phyloP scores from a whole-genome alignment of 345 rosid genomes.

The Theobroma cacao region DNA sequence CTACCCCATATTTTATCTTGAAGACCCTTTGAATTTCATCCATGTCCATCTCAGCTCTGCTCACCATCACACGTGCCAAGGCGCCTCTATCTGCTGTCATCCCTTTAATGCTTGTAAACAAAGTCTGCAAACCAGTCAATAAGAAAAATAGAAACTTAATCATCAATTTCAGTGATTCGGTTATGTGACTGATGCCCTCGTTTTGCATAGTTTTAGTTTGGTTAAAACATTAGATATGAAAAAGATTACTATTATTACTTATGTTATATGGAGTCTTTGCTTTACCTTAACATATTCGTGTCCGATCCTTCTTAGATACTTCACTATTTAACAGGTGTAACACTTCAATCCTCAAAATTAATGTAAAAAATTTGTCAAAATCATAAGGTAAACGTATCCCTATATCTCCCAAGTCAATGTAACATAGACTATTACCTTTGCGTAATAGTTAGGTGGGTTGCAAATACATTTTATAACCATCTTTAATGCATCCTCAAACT shows the following conservation, averaged over 20 bases:
- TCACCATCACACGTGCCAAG: slow-evolving; percentile 43
- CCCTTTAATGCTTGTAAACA: slow-evolving; percentile 38
- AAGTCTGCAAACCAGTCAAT: slow-evolving; percentile 24
- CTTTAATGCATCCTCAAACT: slow-evolving; percentile 44
- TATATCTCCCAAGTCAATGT: too few relatives aligned
- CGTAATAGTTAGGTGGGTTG: slow-evolving; percentile 43
- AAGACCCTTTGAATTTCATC: slow-evolving; percentile 40
- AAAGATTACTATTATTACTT: too few relatives aligned
- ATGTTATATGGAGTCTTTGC: too few relatives aligned
- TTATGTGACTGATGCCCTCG: too few relatives aligned
- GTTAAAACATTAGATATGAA: not conserved
- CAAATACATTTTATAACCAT: slow-evolving; percentile 50
- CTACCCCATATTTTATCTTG: slow-evolving; percentile 39
- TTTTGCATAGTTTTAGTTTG: not conserved
- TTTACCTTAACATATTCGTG: too few relatives aligned
- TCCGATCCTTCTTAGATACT: too few relatives aligned
- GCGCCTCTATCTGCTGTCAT: slow-evolving; percentile 23
- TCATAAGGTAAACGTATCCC: too few relatives aligned
- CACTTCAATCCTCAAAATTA: too few relatives aligned
- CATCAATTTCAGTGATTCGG: not conserved
- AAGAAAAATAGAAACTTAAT: not conserved
- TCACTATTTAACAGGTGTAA: too few relatives aligned
- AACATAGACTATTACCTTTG: slow-evolving; percentile 60
- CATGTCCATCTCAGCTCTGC: slow-evolving; percentile 57
- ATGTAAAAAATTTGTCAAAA: too few relatives aligned